Evolutionary conservation across 2,329 filamentous ascomycete species (phyloP).

Genomic region (Ophiocordyceps unilateralis): DNA sequence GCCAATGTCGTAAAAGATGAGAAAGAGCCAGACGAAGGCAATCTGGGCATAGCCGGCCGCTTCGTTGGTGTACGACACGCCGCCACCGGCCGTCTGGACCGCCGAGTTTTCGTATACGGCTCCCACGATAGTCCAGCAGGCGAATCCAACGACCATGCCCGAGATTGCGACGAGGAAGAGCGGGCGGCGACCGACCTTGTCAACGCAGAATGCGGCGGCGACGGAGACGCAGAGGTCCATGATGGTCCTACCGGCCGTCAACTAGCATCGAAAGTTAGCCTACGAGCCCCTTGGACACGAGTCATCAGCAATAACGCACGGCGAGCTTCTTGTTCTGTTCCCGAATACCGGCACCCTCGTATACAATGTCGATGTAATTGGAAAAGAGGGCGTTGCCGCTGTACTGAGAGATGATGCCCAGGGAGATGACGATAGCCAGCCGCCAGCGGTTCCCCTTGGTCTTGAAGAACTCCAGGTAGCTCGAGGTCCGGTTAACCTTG

Average conservation of each 20-base stretch:
- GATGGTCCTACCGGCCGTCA: constrained; percentile 39
- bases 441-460: constrained; percentile 49
- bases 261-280: constrained; percentile 3
- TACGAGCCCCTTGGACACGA: constrained; percentile 2
- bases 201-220: constrained; percentile 30
- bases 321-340: constrained; percentile 37
- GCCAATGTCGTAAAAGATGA: constrained; percentile 41
- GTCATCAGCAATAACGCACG: constrained; percentile 14
- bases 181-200: constrained; percentile 32
- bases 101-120: constrained; percentile 30
- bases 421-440: constrained; percentile 41
- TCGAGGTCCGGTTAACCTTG: constrained; percentile 26
- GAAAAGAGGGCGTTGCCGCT: constrained; percentile 49
- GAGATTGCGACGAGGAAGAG: constrained; percentile 32
- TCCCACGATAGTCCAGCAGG: constrained; percentile 33
- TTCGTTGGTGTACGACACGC: constrained; percentile 17
- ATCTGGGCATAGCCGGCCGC: constrained; percentile 35
- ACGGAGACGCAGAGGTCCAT: constrained; percentile 41
- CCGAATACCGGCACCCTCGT: constrained; percentile 41
- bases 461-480: constrained; percentile 42
- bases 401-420: constrained; percentile 52
- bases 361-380: constrained; percentile 49
- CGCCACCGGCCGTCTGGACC: constrained; percentile 6
- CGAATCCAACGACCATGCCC: constrained; percentile 30
- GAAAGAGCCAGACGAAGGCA: constrained; percentile 41